phyloP scores from a whole-genome alignment of 768 basidiomycete species.

The Brasilioporus rufonigricans region DNA sequence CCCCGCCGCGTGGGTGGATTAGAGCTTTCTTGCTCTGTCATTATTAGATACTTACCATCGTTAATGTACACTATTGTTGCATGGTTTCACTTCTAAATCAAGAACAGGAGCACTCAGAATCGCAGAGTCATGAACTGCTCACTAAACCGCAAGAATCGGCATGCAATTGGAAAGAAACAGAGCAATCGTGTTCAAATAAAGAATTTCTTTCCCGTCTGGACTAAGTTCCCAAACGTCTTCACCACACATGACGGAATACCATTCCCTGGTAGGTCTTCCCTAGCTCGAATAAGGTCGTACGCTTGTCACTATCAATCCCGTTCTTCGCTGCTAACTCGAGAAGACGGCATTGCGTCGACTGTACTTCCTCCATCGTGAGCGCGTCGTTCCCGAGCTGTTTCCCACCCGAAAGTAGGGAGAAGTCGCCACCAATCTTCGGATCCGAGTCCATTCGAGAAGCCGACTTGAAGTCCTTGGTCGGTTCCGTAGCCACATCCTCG shows the following conservation, averaged over 20 bases:
- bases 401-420: background rate
- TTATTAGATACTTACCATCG: background rate
- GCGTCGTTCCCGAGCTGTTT: slow-evolving; percentile 2
- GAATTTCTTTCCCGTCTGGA: background rate
- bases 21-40: background rate
- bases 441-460: background rate
- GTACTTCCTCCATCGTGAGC: slow-evolving; percentile 18
- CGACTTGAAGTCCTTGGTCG: background rate
- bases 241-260: slow-evolving; percentile 27
- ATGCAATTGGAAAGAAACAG: background rate
- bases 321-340: slow-evolving; percentile 5
- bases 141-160: background rate
- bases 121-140: background rate
- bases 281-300: slow-evolving; percentile 20
- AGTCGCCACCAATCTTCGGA: background rate
- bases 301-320: slow-evolving; percentile 2
- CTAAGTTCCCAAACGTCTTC: background rate
- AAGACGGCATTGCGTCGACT: slow-evolving; percentile 13
- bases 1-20: background rate
- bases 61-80: slow-evolving; percentile 4
- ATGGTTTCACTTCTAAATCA: background rate
- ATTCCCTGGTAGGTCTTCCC: slow-evolving; percentile 21
- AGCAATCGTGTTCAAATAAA: background rate
- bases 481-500: background rate
- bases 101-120: background rate